These are phyloP conservation scores for Russula ochroleuca DNA, from an alignment of 768 basidiomycete species.

Conservation along the genomic window DNA sequence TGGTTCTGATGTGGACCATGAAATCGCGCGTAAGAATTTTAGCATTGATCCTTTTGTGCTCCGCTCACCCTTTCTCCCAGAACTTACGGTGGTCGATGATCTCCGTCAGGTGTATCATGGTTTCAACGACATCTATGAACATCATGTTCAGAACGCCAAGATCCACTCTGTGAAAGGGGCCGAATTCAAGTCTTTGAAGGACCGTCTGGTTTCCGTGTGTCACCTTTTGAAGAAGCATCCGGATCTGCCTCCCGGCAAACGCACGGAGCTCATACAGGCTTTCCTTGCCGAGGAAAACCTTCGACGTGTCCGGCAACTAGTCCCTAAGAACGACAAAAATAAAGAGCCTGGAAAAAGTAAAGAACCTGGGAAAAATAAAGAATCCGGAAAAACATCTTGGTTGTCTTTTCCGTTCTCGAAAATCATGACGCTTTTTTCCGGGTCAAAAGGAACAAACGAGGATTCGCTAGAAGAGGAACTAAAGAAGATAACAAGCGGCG, in stretches of 20 bases:
- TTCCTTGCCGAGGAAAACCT: background rate
- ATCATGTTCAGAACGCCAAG: background rate
- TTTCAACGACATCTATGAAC: background rate
- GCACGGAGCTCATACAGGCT: slow-evolving; percentile 3
- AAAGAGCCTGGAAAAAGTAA: background rate
- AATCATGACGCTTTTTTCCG: background rate
- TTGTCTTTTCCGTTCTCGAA: no score
- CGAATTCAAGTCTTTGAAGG: background rate
- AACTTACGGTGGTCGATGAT: background rate
- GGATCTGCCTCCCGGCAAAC: background rate
- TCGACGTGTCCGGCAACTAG: background rate
- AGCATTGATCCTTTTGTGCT: background rate
- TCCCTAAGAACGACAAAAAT: background rate
- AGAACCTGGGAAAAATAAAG: background rate
- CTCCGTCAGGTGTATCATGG: background rate
- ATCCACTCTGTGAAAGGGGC: background rate
- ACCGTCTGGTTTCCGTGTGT: background rate
- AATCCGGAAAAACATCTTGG: background rate
- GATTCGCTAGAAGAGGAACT: slow-evolving; percentile 5
- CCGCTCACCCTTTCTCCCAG: background rate
- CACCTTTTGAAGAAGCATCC: background rate
- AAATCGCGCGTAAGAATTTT: no score
- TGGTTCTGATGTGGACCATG: no score
- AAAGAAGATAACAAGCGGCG: background rate
- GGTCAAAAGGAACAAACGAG: background rate